Conservation (phyloP, 148 eudicot species). For the Camellia granthamiana region DNA sequence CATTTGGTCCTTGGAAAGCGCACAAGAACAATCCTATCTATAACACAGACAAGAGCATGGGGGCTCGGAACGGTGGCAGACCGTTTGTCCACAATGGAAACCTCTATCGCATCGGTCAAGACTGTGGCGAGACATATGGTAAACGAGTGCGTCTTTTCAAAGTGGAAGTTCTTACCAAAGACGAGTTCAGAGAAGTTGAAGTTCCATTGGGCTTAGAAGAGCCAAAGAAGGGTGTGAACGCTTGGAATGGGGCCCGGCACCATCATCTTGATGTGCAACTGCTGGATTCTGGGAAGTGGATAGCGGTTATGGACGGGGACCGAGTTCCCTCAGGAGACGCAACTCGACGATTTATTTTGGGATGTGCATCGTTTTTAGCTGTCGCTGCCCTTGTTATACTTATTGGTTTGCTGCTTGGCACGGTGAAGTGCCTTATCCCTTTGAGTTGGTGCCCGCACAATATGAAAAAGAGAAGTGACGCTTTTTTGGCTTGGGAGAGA, state of each 20-base stretch:
- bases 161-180: constrained; percentile 58
- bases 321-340: constrained; percentile 85
- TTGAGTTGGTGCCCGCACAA: constrained; percentile 84
- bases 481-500: constrained; percentile 57
- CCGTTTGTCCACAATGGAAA: constrained; percentile 69
- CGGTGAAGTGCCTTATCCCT: constrained; percentile 70
- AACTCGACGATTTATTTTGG: constrained; percentile 48
- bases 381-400: constrained; percentile 50
- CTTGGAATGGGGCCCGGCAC: constrained; percentile 86
- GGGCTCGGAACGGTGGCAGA: constrained; percentile 94
- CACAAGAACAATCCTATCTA: constrained; percentile 81
- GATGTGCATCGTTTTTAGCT: constrained; percentile 50
- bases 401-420: constrained; percentile 70
- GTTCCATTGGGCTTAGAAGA: constrained; percentile 60
- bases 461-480: constrained; percentile 72
- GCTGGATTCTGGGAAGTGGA: constrained; percentile 74
- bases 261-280: constrained; percentile 89
- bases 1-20: constrained; percentile 89
- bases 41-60: constrained; percentile 55
- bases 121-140: constrained; percentile 86
- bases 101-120: constrained; percentile 87
- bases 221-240: constrained; percentile 65
- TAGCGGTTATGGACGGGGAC: constrained; percentile 86
- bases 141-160: constrained; percentile 61
- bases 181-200: constrained; percentile 71